Conservation (phyloP, 2,329 filamentous ascomycete genomes). For the Thyridium curvatum region DNA sequence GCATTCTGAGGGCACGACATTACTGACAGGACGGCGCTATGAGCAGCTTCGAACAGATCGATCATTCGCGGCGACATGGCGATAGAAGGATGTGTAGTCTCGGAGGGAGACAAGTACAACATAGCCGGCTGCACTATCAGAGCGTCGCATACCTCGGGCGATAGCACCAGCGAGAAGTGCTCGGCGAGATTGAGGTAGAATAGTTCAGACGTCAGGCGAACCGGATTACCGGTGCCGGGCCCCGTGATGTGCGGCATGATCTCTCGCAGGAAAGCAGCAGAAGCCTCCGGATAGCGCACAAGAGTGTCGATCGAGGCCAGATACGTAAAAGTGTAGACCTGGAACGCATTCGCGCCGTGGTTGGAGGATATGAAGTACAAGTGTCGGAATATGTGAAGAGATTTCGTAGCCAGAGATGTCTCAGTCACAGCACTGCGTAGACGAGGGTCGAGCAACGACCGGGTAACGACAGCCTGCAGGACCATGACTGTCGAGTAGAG, state of each 20-base stretch:
- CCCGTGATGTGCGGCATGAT: slow-evolving; percentile 37
- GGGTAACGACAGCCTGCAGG: slow-evolving; percentile 66
- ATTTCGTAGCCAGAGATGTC: slow-evolving; percentile 61
- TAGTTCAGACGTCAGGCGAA: slow-evolving; percentile 60
- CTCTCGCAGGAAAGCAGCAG: slow-evolving; percentile 59
- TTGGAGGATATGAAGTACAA: slow-evolving; percentile 77
- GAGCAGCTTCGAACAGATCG: slow-evolving; percentile 78
- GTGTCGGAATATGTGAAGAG: slow-evolving; percentile 67
- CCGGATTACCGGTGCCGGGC: slow-evolving; percentile 52
- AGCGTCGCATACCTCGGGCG: slow-evolving; percentile 61
- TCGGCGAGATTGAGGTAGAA: slow-evolving; percentile 86
- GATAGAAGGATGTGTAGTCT: no score
- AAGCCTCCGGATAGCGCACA: slow-evolving; percentile 59
- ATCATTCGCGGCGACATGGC: slow-evolving; percentile 36
- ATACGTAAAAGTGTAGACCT: slow-evolving; percentile 79
- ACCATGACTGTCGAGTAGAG: slow-evolving; percentile 71
- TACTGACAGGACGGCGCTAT: slow-evolving; percentile 73
- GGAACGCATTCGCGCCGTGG: slow-evolving; percentile 67
- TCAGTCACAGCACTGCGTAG: slow-evolving; percentile 37
- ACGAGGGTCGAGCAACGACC: slow-evolving; percentile 46
- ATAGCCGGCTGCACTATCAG: slow-evolving; percentile 69
- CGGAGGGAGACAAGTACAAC: slow-evolving; percentile 56
- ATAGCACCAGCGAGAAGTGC: slow-evolving; percentile 67
- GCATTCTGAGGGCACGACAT: slow-evolving; percentile 76
- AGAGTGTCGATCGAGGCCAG: slow-evolving; percentile 78